Percentiles rank a stretch among this genome's conserved stretches.
Evolutionary conservation across 352 stramenopile species (phyloP).

Genomic region (Phytophthora podocarpi): DNA sequence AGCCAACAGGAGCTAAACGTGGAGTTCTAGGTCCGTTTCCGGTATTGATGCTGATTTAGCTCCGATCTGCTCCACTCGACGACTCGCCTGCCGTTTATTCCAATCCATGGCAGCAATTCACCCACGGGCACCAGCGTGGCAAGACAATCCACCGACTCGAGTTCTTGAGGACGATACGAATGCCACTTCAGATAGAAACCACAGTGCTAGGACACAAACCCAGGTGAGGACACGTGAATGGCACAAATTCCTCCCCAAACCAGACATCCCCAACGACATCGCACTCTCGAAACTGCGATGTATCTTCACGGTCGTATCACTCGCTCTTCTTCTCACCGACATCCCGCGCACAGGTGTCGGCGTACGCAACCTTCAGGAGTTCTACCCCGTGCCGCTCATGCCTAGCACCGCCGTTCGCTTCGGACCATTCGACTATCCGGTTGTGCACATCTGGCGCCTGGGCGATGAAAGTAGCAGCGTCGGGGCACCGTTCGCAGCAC

Average conservation of each 20-base stretch:
- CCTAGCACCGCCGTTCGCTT: slow-evolving; percentile 41
- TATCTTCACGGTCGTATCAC: slow-evolving; percentile 40
- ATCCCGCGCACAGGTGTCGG: slow-evolving; percentile 57
- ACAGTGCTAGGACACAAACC: not conserved
- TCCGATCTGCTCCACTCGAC: too few relatives aligned
- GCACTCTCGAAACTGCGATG: slow-evolving; percentile 36
- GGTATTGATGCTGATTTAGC: not conserved
- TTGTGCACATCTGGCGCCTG: slow-evolving; percentile 35
- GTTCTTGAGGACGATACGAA: not conserved
- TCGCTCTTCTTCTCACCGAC: slow-evolving; percentile 51
- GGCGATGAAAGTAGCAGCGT: not conserved
- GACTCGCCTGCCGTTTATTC: not conserved
- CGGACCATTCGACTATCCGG: slow-evolving; percentile 51
- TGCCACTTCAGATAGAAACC: not conserved
- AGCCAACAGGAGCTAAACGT: not conserved
- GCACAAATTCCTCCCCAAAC: slow-evolving; percentile 15
- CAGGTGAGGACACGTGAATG: slow-evolving; percentile 1
- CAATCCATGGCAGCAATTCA: slow-evolving; percentile 3
- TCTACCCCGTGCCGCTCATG: slow-evolving; percentile 28
- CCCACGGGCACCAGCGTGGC: not conserved
- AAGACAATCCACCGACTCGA: not conserved
- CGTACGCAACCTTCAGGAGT: slow-evolving; percentile 24
- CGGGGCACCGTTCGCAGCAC: slow-evolving; percentile 14
- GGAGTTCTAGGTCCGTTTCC: not conserved
- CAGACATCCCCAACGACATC: slow-evolving; percentile 36